A percentile compares a stretch with the other conserved stretches of the same genome.
These are phyloP conservation scores for Telfairia occidentalis DNA, from an alignment of 331 rosid species.

Conservation along the genomic window DNA sequence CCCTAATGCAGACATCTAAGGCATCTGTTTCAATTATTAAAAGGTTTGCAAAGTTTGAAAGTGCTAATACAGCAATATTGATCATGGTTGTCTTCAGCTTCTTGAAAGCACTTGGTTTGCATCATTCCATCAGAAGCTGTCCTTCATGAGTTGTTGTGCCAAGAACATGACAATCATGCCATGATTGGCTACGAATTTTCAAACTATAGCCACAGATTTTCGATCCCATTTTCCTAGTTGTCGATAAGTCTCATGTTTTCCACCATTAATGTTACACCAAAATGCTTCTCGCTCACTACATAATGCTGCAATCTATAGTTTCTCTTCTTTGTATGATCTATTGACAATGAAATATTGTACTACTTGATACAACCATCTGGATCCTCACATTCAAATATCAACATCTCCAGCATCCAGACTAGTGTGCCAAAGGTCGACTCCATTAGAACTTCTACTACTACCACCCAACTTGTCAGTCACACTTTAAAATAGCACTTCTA, in stretches of 20 bases:
- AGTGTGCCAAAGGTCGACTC: not conserved
- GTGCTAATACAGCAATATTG: not conserved
- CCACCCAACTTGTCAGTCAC: not conserved
- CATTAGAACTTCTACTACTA: not conserved
- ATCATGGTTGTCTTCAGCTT: not conserved
- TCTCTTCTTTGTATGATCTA: not conserved
- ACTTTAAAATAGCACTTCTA: not conserved
- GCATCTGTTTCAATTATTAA: not conserved
- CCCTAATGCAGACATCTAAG: not conserved
- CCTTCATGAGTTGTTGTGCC: not conserved
- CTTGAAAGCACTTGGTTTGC: not conserved
- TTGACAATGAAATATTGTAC: not conserved
- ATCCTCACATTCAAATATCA: slow-evolving; percentile 2
- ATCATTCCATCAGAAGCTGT: not conserved
- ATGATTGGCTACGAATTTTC: not conserved
- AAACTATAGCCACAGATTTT: not conserved
- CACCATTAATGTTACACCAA: not conserved
- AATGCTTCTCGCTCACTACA: not conserved
- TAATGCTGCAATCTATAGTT: not conserved
- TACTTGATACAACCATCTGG: not conserved
- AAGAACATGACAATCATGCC: not conserved
- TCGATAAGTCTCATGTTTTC: not conserved
- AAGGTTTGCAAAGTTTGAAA: not conserved
- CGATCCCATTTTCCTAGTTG: not conserved
- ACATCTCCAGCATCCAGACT: not conserved